Conservation (phyloP, 371 early-diverging fungal genomes). For the Dinochytrium kinnereticum region DNA sequence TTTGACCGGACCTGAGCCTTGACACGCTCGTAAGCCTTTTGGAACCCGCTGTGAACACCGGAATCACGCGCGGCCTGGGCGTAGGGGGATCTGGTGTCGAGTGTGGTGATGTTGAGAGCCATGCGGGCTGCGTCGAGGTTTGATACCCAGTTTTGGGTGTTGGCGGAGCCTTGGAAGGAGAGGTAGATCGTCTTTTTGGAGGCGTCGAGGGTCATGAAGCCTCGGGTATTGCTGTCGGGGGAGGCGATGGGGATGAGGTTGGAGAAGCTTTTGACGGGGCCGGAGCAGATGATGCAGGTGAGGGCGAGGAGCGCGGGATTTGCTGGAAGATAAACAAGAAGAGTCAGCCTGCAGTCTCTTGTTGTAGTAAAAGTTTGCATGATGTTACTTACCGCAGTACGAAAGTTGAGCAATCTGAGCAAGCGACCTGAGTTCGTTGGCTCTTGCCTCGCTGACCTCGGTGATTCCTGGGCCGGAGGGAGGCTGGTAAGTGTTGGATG, state of each 20-base stretch:
- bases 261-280: background rate
- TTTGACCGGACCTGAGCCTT: background rate
- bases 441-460: background rate
- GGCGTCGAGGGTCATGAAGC: slow-evolving; percentile 5
- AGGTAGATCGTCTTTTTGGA: background rate
- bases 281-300: slow-evolving; percentile 13
- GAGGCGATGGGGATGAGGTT: background rate
- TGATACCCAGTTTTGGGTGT: background rate
- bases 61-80: background rate
- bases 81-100: background rate
- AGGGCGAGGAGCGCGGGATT: background rate
- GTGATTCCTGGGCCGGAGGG: background rate
- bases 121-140: background rate
- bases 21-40: slow-evolving; percentile 1
- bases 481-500: background rate
- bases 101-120: background rate
- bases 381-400: slow-evolving; percentile 10
- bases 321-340: background rate
- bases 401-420: slow-evolving; percentile 7
- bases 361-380: background rate
- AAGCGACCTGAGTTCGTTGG: background rate
- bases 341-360: background rate
- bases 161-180: slow-evolving; percentile 16
- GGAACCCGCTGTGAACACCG: slow-evolving; percentile 7
- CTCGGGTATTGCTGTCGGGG: background rate